A percentile compares a stretch with the other conserved stretches of the same genome.
These are phyloP conservation scores for Neurospora intermedia DNA, from an alignment of 495 filamentous ascomycete genomes.

Conservation along the genomic window DNA sequence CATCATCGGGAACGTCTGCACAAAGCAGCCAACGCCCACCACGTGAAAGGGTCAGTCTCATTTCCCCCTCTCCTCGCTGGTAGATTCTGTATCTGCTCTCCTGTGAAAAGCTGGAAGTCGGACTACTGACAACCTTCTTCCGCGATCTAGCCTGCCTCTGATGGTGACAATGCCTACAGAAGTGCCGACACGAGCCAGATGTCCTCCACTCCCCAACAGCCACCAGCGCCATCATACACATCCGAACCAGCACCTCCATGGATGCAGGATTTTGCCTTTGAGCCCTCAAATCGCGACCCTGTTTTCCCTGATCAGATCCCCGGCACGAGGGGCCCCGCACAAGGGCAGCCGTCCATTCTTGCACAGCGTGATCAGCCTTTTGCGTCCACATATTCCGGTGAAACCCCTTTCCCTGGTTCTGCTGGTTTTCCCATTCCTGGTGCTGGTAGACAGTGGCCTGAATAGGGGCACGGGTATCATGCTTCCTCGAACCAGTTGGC, in stretches of 20 bases:
- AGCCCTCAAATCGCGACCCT: neutral
- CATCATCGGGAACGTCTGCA: slow-evolving; percentile 1
- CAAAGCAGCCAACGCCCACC: neutral
- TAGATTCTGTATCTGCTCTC: neutral
- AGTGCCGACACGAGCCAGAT: neutral
- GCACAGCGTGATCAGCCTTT: neutral
- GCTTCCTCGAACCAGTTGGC: neutral
- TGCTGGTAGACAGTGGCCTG: neutral
- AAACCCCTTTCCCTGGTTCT: neutral
- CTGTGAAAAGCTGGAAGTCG: neutral
- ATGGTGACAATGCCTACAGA: neutral
- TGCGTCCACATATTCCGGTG: neutral
- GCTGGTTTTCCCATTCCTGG: neutral
- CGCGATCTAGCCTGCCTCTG: neutral
- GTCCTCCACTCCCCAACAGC: neutral
- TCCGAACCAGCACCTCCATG: neutral
- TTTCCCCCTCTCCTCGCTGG: neutral
- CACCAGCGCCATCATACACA: neutral
- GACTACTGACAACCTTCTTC: neutral
- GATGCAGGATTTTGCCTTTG: neutral
- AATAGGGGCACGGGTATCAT: neutral
- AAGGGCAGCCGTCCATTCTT: neutral
- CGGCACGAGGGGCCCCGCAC: neutral
- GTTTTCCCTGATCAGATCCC: neutral
- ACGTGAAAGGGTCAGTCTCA: neutral